A percentile compares a stretch with the other conserved stretches of the same genome.
These are phyloP conservation scores for Ulvella scutata DNA, from an alignment of 139 green algal species.

Conservation along the genomic window DNA sequence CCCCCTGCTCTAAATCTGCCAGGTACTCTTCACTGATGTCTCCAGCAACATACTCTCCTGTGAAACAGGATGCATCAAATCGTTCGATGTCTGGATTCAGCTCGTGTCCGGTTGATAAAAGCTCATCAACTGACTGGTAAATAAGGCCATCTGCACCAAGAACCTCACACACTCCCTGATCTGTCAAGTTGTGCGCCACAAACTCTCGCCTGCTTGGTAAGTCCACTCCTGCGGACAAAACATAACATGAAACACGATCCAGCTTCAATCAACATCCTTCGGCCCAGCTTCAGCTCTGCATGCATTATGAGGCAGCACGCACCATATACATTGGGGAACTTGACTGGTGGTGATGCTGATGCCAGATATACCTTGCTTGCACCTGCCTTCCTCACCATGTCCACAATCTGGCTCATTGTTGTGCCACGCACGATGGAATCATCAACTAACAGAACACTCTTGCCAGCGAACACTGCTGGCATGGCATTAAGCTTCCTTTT, in stretches of 20 bases:
- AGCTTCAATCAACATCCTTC: neutral
- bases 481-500: constrained; percentile 96
- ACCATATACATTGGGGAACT: constrained; percentile 95
- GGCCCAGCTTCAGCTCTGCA: neutral
- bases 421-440: constrained; percentile 97
- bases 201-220: constrained; percentile 90
- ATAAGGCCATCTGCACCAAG: constrained; percentile 84
- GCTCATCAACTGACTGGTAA: constrained; percentile 76
- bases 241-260: neutral
- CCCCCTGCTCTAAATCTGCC: constrained; percentile 37
- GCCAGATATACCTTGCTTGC: constrained; percentile 93
- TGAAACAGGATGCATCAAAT: constrained; percentile 92
- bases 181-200: constrained; percentile 64
- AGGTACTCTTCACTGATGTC: constrained; percentile 78
- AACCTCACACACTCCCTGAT: constrained; percentile 41
- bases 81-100: constrained; percentile 68
- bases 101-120: constrained; percentile 44
- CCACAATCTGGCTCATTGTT: constrained; percentile 93
- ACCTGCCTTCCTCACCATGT: constrained; percentile 81
- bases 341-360: constrained; percentile 77
- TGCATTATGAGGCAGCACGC: neutral
- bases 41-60: constrained; percentile 64
- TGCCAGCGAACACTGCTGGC: constrained; percentile 76
- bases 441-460: constrained; percentile 93
- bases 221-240: constrained; percentile 49